A percentile compares a stretch with the other conserved stretches of the same genome.
These are phyloP conservation scores for Yamadazyma trypodendri DNA, from an alignment of 1,139 yeast genomes.

Conservation along the genomic window DNA sequence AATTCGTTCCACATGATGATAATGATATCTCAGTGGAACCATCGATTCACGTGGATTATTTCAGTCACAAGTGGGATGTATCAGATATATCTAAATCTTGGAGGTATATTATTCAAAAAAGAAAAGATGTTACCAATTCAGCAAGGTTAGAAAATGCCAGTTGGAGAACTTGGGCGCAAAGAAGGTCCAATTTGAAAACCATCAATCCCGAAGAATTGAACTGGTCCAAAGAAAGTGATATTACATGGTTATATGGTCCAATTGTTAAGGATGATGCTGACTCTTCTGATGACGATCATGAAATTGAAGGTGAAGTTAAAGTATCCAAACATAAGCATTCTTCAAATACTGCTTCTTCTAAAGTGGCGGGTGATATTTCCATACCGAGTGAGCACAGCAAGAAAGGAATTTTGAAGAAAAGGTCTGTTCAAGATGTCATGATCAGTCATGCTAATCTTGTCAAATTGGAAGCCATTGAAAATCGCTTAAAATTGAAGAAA, in stretches of 20 bases:
- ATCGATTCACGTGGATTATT: conserved; percentile 85
- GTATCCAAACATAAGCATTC: conserved; percentile 14
- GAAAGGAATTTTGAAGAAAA: conserved; percentile 71
- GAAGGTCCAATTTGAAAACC: conserved; percentile 62
- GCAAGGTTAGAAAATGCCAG: conserved; percentile 75
- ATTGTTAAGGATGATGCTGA: conserved; percentile 49
- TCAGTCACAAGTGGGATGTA: conserved; percentile 95
- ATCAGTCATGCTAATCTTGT: conserved; percentile 56
- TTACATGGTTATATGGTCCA: conserved; percentile 83
- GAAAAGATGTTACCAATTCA: conserved; percentile 70
- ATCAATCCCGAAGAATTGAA: conserved; percentile 72
- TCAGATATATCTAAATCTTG: conserved; percentile 90
- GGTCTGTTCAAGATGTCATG: conserved; percentile 76
- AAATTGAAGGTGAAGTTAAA: conserved; percentile 15
- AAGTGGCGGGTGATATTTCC: conserved; percentile 49
- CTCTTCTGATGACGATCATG: conserved; percentile 23
- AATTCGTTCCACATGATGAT: conserved; percentile 74
- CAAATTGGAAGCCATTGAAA: conserved; percentile 46
- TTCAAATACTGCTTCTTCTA: conserved; percentile 36
- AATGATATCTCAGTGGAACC: conserved; percentile 80
- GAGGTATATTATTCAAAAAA: conserved; percentile 83
- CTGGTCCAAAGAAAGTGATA: conserved; percentile 80
- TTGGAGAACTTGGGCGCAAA: conserved; percentile 89
- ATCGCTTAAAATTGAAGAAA: conserved; percentile 27
- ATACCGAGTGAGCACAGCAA: conserved; percentile 34